phyloP scores from a whole-genome alignment of 2,329 filamentous ascomycete genomes.

The Nemania sp. region DNA sequence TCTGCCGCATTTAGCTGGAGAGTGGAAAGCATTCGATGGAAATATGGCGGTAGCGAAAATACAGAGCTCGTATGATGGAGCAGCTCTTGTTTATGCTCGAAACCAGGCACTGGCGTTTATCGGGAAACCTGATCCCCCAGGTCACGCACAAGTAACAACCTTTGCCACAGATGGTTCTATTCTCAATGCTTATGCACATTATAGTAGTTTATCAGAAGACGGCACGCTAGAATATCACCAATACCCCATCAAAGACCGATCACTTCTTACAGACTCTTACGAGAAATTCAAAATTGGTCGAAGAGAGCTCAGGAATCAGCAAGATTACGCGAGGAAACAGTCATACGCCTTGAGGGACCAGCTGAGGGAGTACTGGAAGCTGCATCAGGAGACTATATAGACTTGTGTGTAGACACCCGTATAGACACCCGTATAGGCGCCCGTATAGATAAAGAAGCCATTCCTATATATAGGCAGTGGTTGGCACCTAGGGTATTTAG shows the following conservation, averaged over 20 bases:
- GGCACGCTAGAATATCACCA: neutral
- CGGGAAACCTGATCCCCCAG: neutral
- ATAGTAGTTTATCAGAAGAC: neutral
- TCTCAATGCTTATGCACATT: neutral
- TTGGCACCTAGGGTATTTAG: no score
- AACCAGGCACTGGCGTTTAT: neutral
- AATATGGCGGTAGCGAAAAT: neutral
- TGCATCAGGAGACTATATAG: no score
- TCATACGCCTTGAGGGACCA: neutral
- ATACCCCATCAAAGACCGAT: neutral
- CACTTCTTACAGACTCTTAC: neutral
- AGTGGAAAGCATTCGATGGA: neutral
- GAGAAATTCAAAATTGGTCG: neutral
- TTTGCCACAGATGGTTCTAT: neutral
- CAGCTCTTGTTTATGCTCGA: conserved; percentile 1
- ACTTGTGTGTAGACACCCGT: no score
- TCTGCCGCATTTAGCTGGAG: neutral
- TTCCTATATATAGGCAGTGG: no score
- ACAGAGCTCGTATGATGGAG: neutral
- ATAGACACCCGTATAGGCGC: no score
- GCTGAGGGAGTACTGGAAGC: neutral
- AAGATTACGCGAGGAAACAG: neutral
- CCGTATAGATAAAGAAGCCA: no score
- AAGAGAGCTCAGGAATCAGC: neutral
- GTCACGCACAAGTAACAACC: neutral